phyloP scores from a whole-genome alignment of 1,284 basidiomycete genomes.

The Ustilago trichophora region DNA sequence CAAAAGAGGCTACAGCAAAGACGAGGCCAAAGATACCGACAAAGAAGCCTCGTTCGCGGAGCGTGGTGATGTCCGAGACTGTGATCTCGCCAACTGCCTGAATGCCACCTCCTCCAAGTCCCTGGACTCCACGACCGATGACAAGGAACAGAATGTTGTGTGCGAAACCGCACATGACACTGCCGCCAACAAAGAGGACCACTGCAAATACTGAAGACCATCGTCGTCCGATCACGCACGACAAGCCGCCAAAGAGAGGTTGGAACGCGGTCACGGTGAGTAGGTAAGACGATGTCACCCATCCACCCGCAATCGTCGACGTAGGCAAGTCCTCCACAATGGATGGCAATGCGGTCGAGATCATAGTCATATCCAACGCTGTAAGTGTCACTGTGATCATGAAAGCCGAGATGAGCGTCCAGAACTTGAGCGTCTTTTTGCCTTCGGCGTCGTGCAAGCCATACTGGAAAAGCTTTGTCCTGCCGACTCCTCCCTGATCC shows the following conservation, averaged over 20 bases:
- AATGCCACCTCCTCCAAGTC: slow-evolving; percentile 69
- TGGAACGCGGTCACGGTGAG: slow-evolving; percentile 49
- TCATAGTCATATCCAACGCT: slow-evolving; percentile 52
- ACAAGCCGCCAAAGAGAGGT: slow-evolving; percentile 48
- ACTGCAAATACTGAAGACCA: slow-evolving; percentile 37
- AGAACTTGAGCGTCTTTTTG: slow-evolving; percentile 43
- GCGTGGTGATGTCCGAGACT: slow-evolving; percentile 68
- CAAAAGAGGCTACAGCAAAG: slow-evolving; percentile 50
- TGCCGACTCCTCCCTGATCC: neutral
- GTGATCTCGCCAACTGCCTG: slow-evolving; percentile 68
- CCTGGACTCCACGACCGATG: slow-evolving; percentile 65
- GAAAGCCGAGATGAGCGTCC: slow-evolving; percentile 40
- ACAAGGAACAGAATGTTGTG: slow-evolving; percentile 37
- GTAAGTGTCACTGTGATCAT: slow-evolving; percentile 32
- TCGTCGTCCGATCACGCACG: slow-evolving; percentile 48
- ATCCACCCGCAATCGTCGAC: slow-evolving; percentile 39
- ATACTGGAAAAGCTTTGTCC: slow-evolving; percentile 14
- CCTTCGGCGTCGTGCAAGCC: slow-evolving; percentile 24
- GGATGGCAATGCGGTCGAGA: slow-evolving; percentile 48
- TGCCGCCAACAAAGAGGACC: slow-evolving; percentile 50
- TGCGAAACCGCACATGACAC: slow-evolving; percentile 39
- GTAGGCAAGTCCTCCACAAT: slow-evolving; percentile 46
- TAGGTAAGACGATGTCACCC: slow-evolving; percentile 53
- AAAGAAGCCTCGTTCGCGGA: slow-evolving; percentile 68
- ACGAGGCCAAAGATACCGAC: slow-evolving; percentile 66